Base-by-base conservation (phyloP, 352 stramenopile genomes). In the Aphanomyces euteiches region DNA sequence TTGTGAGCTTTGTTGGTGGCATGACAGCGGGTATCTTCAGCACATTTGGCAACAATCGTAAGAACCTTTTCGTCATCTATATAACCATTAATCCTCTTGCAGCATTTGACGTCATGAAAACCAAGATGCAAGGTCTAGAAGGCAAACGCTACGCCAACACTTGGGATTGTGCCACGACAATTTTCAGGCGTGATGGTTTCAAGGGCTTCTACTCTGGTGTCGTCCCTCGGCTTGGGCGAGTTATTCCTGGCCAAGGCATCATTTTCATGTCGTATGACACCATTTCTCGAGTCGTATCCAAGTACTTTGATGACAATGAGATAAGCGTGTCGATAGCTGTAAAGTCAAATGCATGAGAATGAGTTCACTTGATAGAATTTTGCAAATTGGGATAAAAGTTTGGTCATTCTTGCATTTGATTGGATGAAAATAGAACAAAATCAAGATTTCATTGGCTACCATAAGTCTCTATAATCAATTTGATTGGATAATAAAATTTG, bases 11-110 rank as follows among this genome's bases (percentile, higher is more conserved):
- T 5, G 79, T 98, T n/a, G 96, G 96, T 41, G 96, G 96, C 71
- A 98, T 99, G 92, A 90, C 82, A 60, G 94, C 94, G 0, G 96
- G 96, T 37, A 98, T 96, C 76, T 99, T 99, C 74, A 98, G 90
- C 70, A 97, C 95, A 1, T 84, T 98, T 47, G 93, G 95, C 77
- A 99, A 98, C 79, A 98, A 98, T 79, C 95, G 88, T 96, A 84
- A 77, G 89, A 92, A 8, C 43, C 43, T 56, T 17, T 7, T 37
- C 41, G 56, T 61, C 75, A 84, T 74, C 13, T 73, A 76, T 53
- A 57, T 28, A 74, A 19, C 40, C 56, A 37, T 13, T 70, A 6
- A 73, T 57, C 6, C 67, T 64, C 13, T 73, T 17, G 36, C 71
- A 83, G 85, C 85, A 13, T 93, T 93, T 64, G 88, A 95, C 56